Base-by-base conservation (phyloP, 805 yeast species). In the Komagataella ulmi region DNA sequence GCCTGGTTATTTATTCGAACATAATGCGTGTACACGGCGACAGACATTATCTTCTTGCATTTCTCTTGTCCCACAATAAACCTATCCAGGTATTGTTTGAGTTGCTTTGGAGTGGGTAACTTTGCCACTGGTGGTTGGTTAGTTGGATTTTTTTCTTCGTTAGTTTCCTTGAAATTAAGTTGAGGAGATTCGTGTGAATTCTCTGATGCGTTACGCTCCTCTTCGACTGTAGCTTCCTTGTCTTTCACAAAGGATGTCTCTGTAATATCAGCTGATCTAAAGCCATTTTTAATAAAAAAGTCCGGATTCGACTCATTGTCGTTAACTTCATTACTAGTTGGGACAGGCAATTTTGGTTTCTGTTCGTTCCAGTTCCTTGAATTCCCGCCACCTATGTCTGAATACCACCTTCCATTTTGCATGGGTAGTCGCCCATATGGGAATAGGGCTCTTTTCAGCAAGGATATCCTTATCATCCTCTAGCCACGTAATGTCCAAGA, bases 21-120 rank as follows among this genome's bases (percentile, higher is more conserved):
- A 54, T 76, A 77, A 58, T 79, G 85, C 52, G 80, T 79, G 57
- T 74, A 79, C 0, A 79, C 80, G 1, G 83, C 82, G 7, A 79
- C 85, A 44, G 82, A 72, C 61, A 79, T 67, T n/a, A 78, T 75
- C 57, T 74, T 75, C 59, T 79, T 79, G 21, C 80, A 76, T 3
- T 65, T 68, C 1, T 75, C 76, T 61, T 79, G 85, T 0, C 83
- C 84, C 21, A 80, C 66, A 17, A 80, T 76, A 56, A 72, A 79
- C 48, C 68, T 68, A 57, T 79, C 83, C 14, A 79, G 61, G 55
- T 65, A 70, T 3, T 59, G 57, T 57, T 76, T 75, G 51, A 79
- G 58, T 45, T 62, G 63, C 49, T 66, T 69, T 1, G 83, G 83
- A 1, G 79, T 67, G 1, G 80, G 80, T 3, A 74, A 60, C 4